Percentiles rank a stretch among this genome's conserved stretches.
These are phyloP conservation scores for Clarireedia monteithiana DNA, from an alignment of 2,329 filamentous ascomycete genomes.

Conservation along the genomic window DNA sequence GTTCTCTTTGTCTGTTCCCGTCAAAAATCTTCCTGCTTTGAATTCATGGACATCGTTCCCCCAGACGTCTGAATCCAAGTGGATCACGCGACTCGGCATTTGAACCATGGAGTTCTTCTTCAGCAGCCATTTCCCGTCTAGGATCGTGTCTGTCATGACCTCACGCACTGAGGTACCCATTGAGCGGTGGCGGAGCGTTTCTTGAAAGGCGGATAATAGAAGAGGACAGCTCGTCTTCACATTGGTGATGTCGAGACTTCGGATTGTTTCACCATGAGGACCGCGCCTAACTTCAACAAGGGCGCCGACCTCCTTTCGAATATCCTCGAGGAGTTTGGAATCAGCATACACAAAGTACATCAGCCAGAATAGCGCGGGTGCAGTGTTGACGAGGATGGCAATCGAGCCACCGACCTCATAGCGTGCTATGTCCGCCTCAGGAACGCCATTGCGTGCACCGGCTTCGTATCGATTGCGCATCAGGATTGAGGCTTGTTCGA, in stretches of 20 bases:
- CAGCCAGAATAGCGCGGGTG: slow-evolving; percentile 29
- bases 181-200: slow-evolving; percentile 31
- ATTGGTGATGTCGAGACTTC: background rate
- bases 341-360: background rate
- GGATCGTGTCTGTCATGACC: slow-evolving; percentile 30
- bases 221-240: slow-evolving; percentile 28
- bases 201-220: slow-evolving; percentile 34
- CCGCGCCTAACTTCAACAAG: background rate
- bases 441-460: slow-evolving; percentile 27
- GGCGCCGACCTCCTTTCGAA: slow-evolving; percentile 20
- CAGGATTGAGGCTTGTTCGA: slow-evolving; percentile 33
- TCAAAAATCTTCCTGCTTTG: slow-evolving; percentile 29
- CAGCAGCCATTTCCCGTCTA: slow-evolving; percentile 30
- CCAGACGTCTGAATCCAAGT: slow-evolving; percentile 29
- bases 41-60: slow-evolving; percentile 28
- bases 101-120: slow-evolving; percentile 33
- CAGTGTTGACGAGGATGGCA: slow-evolving; percentile 35
- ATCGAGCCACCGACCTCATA: slow-evolving; percentile 35
- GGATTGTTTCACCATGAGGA: background rate
- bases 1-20: background rate
- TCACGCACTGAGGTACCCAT: slow-evolving; percentile 33
- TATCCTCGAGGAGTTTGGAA: slow-evolving; percentile 23
- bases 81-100: slow-evolving; percentile 17
- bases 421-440: slow-evolving; percentile 16
- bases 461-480: slow-evolving; percentile 30